Evolutionary conservation across 495 filamentous ascomycete genomes (phyloP).

Genomic region (Cryomyces minteri): DNA sequence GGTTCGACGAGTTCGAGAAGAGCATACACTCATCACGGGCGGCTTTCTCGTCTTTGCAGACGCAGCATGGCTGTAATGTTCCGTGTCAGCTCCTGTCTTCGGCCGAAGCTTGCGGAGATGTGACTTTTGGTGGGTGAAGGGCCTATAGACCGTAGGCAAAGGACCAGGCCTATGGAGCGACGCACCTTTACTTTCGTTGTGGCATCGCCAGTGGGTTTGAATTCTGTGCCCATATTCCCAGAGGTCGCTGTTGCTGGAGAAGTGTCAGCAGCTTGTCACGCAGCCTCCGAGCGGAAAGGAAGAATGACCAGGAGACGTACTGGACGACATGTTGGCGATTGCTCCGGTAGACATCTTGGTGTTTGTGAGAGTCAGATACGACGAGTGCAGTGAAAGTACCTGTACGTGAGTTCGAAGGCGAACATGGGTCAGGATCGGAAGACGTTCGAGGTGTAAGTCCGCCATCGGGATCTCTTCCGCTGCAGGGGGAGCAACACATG

Average conservation of each 20-base stretch:
- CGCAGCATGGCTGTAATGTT: conserved; percentile 64
- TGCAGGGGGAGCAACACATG: no score
- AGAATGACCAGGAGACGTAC: not conserved
- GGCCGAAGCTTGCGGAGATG: no score
- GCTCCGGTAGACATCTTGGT: conserved; percentile 4
- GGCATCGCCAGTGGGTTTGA: conserved; percentile 23
- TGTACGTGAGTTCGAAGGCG: no score
- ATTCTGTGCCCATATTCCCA: conserved; percentile 22
- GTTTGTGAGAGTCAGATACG: no score
- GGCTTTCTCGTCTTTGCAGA: conserved; percentile 90
- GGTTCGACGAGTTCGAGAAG: conserved; percentile 63
- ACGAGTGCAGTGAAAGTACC: no score
- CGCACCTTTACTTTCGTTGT: conserved; percentile 34
- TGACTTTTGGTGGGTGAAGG: no score
- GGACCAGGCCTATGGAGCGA: not conserved
- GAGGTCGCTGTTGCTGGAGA: conserved; percentile 9
- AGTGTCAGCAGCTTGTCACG: not conserved
- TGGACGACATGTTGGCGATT: not conserved
- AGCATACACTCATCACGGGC: conserved; percentile 96
- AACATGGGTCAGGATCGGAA: no score
- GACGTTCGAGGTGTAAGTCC: no score
- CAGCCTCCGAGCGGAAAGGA: not conserved
- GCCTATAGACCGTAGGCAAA: no score
- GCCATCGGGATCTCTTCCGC: no score
- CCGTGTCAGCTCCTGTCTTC: no score